Evolutionary conservation across 2,329 filamentous ascomycete species (phyloP).

Genomic region (Reticulascus tulasneorum): DNA sequence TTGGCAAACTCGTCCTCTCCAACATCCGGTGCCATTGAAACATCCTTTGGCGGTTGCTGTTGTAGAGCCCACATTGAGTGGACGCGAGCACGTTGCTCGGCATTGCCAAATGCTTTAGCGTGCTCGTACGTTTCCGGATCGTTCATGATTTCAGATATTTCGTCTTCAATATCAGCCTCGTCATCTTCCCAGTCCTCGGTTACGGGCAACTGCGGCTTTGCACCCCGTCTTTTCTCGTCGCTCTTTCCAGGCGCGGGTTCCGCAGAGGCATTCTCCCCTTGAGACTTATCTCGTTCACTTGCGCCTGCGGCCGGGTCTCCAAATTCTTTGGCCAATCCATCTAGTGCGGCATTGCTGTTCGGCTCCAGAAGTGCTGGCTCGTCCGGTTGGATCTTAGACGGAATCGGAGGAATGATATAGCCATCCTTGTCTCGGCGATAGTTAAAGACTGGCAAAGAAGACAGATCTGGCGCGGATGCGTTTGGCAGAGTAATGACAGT

Average conservation of each 20-base stretch:
- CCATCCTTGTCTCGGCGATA: slow-evolving; percentile 16
- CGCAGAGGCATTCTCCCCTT: neutral
- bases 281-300: neutral
- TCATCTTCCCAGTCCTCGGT: slow-evolving; percentile 60
- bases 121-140: slow-evolving; percentile 55
- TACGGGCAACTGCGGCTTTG: slow-evolving; percentile 47
- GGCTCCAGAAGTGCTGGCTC: slow-evolving; percentile 10
- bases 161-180: slow-evolving; percentile 62
- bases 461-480: slow-evolving; percentile 14
- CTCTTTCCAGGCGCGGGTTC: too few species aligned
- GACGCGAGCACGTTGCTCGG: slow-evolving; percentile 51
- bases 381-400: slow-evolving; percentile 9
- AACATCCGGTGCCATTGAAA: slow-evolving; percentile 62
- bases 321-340: slow-evolving; percentile 11
- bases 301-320: slow-evolving; percentile 6
- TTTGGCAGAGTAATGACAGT: slow-evolving; percentile 3
- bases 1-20: slow-evolving; percentile 81
- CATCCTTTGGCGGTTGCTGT: slow-evolving; percentile 41
- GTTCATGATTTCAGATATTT: slow-evolving; percentile 68
- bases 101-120: slow-evolving; percentile 54
- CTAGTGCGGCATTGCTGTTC: slow-evolving; percentile 9
- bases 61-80: slow-evolving; percentile 49
- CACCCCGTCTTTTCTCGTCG: slow-evolving; percentile 4
- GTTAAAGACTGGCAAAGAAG: slow-evolving; percentile 18
- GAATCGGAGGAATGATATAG: slow-evolving; percentile 14